A percentile compares a stretch with the other conserved stretches of the same genome.
Conservation (phyloP, 345 rosid genomes). For the Populus davidiana region DNA sequence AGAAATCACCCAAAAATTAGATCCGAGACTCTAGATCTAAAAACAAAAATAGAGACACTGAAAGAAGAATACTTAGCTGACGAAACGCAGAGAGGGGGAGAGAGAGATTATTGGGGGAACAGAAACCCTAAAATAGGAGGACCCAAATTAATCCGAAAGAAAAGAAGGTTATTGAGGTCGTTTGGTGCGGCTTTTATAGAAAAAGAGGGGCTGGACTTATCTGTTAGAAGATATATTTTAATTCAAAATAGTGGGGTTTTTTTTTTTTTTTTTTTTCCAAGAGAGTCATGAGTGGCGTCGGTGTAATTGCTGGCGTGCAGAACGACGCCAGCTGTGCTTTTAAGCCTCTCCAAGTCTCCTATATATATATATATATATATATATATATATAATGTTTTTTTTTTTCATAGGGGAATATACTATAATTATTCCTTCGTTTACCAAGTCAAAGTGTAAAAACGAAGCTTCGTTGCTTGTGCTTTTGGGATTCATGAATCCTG, state of each 20-base stretch:
- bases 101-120: not conserved
- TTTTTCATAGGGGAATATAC: not conserved
- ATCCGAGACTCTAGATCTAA: conserved; percentile 29
- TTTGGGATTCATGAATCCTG: not conserved
- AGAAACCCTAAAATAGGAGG: not conserved
- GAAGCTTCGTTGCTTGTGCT: not conserved
- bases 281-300: conserved; percentile 18
- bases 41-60: conserved; percentile 4
- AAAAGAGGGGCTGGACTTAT: not conserved
- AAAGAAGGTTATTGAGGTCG: not conserved
- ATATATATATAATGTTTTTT: too few relatives aligned
- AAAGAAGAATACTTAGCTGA: conserved; percentile 26
- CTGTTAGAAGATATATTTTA: not conserved
- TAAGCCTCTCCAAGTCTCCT: not conserved
- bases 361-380: too few relatives aligned
- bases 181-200: conserved; percentile 20
- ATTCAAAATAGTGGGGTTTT: not conserved
- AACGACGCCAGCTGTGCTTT: conserved; percentile 37
- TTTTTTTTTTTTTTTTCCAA: not conserved
- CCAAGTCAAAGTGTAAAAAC: not conserved
- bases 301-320: conserved; percentile 34
- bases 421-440: not conserved
- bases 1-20: not conserved
- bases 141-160: conserved; percentile 7
- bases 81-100: not conserved